These are phyloP conservation scores for Gynostemma pentaphyllum DNA, from an alignment of 306 rosid genomes.

Conservation along the genomic window DNA sequence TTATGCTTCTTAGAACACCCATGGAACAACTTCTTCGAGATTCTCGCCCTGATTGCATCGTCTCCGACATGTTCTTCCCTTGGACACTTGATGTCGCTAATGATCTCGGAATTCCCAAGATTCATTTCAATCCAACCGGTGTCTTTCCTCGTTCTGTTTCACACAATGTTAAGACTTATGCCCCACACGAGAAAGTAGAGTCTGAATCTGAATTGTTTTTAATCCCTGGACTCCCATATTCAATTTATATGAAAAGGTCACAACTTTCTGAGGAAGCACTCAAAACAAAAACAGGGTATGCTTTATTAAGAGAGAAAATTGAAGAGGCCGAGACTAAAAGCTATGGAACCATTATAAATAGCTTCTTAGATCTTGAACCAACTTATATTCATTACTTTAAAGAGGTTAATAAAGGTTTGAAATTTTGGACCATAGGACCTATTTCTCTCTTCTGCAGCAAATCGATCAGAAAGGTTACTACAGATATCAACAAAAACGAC, in stretches of 20 bases:
- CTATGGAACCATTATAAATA: background rate
- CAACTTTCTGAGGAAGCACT: background rate
- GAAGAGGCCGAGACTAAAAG: background rate
- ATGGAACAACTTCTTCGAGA: background rate
- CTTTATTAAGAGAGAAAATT: background rate
- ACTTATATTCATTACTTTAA: background rate
- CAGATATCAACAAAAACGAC: background rate
- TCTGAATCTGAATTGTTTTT: background rate
- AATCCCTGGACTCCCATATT: background rate
- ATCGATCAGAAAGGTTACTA: background rate
- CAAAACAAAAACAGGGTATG: background rate
- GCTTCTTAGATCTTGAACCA: background rate
- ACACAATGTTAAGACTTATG: background rate
- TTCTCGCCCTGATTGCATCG: background rate
- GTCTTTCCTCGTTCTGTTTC: background rate
- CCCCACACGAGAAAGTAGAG: background rate
- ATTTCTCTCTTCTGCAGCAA: background rate
- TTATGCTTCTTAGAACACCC: background rate
- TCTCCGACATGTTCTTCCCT: slow-evolving; percentile 8
- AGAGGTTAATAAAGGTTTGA: background rate
- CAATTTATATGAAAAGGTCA: background rate
- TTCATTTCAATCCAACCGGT: background rate
- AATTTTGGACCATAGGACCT: slow-evolving; percentile 5
- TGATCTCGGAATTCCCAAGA: background rate
- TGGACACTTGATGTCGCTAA: slow-evolving; percentile 5